Evolutionary conservation across 345 rosid species (phyloP), one percentile per base, ranked within the genome.

Genomic region (Populus pruinosa): DNA sequence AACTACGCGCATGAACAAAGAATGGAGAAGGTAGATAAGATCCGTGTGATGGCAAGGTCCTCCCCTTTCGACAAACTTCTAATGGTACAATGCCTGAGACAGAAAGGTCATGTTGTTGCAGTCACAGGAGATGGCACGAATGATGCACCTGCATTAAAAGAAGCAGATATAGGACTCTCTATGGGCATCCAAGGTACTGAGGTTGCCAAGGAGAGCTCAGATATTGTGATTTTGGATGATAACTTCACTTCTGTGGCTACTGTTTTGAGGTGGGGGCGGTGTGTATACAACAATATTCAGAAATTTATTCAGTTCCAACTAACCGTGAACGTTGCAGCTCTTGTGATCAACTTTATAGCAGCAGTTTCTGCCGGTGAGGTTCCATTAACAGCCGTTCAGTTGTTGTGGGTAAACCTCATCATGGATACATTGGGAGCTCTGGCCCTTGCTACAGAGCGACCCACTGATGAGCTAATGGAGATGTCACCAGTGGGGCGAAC

Each of bases 181-280:
- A 81, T 81, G 83, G 83, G 83, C 49, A 76, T 76, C 41, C 80
- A 81, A 72, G 83, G 83, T 23, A 81, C 83, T 2, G 83, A 81
- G 73, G 83, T 81, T n/a, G 83, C 80, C 23, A 81, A 81, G 35
- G 80, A 71, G 47, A 72, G 80, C 64, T 81, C 83, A 27, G 83
- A 81, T 56, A 81, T 81, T 31, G 77, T 81, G 33, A 81, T 81
- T 65, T 33, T 81, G 80, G 83, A 81, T 67, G 83, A 81, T 63
- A 81, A 81, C 71, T 81, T 81, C n/a, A 33, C 77, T 8, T 76
- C 83, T 27, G 83, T 76, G 8, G 83, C 76, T 35, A 76, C 79
- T 7, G 83, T 81, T 56, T 43, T 81, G 36, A 76, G 73, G 41
- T 81, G 83, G 83, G 83, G 83, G 25, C 72, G 83, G 33, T 81